Conservation (phyloP, 2,329 filamentous ascomycete genomes). For the Beauveria sp. region DNA sequence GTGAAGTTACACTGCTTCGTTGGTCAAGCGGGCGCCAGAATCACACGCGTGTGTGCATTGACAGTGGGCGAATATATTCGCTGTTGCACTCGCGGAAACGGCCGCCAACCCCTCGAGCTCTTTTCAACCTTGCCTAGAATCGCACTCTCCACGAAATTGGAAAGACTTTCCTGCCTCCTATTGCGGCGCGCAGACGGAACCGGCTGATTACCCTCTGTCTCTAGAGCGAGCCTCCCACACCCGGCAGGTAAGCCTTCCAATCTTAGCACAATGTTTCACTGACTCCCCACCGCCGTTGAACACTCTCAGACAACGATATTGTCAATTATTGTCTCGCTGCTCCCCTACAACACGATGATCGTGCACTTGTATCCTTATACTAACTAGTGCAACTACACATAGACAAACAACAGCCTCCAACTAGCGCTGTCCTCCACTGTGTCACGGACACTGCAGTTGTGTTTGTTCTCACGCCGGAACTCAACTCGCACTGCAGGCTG, state of each 20-base stretch:
- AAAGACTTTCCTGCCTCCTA: not conserved
- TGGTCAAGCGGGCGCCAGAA: not conserved
- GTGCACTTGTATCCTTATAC: not conserved
- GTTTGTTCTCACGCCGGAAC: not conserved
- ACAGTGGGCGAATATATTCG: not conserved
- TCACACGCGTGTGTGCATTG: not conserved
- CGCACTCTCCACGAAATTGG: not conserved
- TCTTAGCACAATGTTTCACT: slow-evolving; percentile 1
- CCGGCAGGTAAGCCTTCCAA: not conserved
- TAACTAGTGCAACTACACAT: not conserved
- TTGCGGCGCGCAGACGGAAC: not conserved
- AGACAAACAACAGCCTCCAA: not conserved
- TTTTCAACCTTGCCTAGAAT: not conserved
- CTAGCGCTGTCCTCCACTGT: not conserved
- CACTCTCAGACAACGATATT: not conserved
- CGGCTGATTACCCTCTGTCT: not conserved
- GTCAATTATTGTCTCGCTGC: not conserved
- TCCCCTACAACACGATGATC: not conserved
- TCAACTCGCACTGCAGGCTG: not conserved
- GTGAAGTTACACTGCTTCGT: not conserved
- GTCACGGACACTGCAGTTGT: not conserved
- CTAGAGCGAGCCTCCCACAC: not conserved
- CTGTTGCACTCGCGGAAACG: not conserved
- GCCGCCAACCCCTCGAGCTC: not conserved
- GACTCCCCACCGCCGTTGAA: not conserved